These are phyloP conservation scores for Coccomyxa sp. DNA, from an alignment of 139 green algal genomes.

Conservation along the genomic window DNA sequence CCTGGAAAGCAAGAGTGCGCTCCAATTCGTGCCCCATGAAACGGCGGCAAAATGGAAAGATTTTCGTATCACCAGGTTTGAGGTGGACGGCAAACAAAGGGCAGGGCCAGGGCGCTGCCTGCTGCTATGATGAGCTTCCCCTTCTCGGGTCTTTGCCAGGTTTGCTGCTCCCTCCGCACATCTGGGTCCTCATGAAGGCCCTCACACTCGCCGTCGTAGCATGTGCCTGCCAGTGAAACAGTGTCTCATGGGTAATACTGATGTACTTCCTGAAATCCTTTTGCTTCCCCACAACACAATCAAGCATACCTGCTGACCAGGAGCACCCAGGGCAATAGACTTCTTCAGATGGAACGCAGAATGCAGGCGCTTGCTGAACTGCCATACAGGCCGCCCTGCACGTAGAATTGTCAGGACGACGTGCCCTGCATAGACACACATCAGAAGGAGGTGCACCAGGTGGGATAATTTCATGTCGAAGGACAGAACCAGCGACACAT, in stretches of 20 bases:
- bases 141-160: background rate
- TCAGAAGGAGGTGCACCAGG: background rate
- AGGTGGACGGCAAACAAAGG: background rate
- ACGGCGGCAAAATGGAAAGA: background rate
- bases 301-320: slow-evolving; percentile 10
- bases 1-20: slow-evolving; percentile 7
- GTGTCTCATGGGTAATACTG: background rate
- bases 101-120: background rate
- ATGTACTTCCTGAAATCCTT: background rate
- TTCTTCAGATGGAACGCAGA: slow-evolving; percentile 16
- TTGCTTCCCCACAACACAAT: background rate
- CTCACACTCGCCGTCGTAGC: slow-evolving; percentile 21
- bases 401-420: background rate
- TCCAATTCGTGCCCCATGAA: background rate
- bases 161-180: background rate
- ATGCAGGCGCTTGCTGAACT: background rate
- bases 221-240: background rate
- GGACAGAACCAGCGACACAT: background rate
- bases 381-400: background rate
- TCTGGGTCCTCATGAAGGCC: slow-evolving; percentile 1
- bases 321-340: slow-evolving; percentile 3
- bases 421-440: background rate
- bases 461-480: background rate
- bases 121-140: slow-evolving; percentile 16
- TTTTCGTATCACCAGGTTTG: background rate